Evolutionary conservation across 306 rosid species (phyloP).

Genomic region (Notholithocarpus densiflorus): DNA sequence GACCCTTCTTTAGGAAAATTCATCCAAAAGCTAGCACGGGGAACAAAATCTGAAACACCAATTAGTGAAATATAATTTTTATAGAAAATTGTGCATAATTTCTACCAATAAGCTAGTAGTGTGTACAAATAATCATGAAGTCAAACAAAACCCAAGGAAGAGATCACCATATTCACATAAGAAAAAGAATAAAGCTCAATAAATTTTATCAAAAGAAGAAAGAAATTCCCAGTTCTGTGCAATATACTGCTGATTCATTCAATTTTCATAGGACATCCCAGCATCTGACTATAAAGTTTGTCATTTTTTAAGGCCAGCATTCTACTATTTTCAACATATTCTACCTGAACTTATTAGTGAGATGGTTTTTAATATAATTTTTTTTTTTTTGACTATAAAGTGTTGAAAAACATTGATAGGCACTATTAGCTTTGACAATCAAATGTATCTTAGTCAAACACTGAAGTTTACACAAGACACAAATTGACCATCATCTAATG

Average conservation of each 20-base stretch:
- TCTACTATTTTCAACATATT: neutral
- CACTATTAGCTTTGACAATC: neutral
- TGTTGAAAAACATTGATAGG: neutral
- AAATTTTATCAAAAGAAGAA: neutral
- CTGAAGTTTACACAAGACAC: too few relatives aligned
- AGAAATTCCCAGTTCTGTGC: neutral
- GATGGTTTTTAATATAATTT: neutral
- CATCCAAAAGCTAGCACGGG: slow-evolving; percentile 99
- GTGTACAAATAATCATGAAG: neutral
- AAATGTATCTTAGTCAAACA: neutral
- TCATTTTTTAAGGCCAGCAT: neutral
- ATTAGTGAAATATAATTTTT: too few relatives aligned
- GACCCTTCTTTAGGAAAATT: slow-evolving; percentile 95
- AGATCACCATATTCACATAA: neutral
- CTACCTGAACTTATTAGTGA: neutral
- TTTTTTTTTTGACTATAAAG: neutral
- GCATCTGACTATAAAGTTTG: neutral
- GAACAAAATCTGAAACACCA: slow-evolving; percentile 69
- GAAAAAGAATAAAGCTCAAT: neutral
- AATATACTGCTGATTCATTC: neutral
- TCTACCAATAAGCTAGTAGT: neutral
- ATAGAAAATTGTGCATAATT: too few relatives aligned
- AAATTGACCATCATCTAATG: too few relatives aligned
- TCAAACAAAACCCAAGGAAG: neutral
- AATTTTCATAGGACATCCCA: neutral